Evolutionary conservation across 2,329 filamentous ascomycete genomes (phyloP).

Genomic region (Trichophyton schoenleinii): DNA sequence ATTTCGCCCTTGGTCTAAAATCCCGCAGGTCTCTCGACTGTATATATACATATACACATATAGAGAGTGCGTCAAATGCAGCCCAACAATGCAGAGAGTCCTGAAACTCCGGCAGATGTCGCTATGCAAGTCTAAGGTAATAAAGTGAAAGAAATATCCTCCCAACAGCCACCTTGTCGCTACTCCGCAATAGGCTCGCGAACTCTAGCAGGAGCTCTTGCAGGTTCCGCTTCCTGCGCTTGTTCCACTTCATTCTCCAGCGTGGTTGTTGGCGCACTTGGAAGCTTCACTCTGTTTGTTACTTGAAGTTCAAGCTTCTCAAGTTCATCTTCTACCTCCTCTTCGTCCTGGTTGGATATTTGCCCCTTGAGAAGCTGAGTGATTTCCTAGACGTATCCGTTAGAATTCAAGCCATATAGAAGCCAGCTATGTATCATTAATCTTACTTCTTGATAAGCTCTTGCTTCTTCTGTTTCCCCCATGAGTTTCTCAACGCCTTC

Average conservation of each 20-base stretch:
- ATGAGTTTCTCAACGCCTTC: constrained; percentile 91
- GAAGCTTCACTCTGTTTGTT: constrained; percentile 24
- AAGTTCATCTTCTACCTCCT: constrained; percentile 93
- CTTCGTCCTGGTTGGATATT: constrained; percentile 90
- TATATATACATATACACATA: neutral
- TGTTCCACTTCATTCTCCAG: constrained; percentile 19
- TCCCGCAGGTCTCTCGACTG: too few relatives aligned
- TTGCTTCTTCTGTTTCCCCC: constrained; percentile 80
- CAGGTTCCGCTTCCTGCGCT: constrained; percentile 23
- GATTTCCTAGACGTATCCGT: constrained; percentile 53
- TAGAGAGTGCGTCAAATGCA: neutral
- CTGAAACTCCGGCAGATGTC: neutral
- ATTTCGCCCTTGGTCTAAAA: too few relatives aligned
- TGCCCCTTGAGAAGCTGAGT: constrained; percentile 78
- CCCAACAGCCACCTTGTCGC: constrained; percentile 12
- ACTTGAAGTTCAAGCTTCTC: constrained; percentile 63
- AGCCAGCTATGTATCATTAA: neutral
- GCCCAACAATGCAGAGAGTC: neutral
- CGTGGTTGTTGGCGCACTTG: constrained; percentile 27
- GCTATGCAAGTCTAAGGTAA: neutral
- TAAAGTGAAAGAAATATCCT: neutral
- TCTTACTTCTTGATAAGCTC: constrained; percentile 74
- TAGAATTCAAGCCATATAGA: neutral
- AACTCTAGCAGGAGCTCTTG: constrained; percentile 15
- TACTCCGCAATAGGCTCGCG: constrained; percentile 15